Conservation (phyloP, 805 yeast genomes). For the Metschnikowia lachancei region DNA sequence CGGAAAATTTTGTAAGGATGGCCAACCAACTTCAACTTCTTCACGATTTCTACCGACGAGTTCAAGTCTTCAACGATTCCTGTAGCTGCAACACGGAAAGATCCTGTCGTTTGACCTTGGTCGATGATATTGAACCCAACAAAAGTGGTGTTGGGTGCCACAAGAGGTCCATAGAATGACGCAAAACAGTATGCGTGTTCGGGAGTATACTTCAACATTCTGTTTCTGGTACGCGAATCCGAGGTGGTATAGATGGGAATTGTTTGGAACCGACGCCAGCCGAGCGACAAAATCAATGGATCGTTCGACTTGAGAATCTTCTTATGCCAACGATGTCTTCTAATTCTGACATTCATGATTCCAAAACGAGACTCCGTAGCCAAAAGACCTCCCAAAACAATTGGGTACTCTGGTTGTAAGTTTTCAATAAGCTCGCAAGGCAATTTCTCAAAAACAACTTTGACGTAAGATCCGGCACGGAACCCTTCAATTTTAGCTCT, state of each 20-base stretch:
- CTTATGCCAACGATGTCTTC: constrained; percentile 99
- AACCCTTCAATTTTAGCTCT: constrained; percentile 85
- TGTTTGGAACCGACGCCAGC: constrained; percentile 99
- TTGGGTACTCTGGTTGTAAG: constrained; percentile 81
- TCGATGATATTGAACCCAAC: constrained; percentile 92
- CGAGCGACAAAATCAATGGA: constrained; percentile 88
- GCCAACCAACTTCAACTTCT: constrained; percentile 92
- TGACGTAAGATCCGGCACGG: constrained; percentile 91
- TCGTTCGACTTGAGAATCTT: constrained; percentile 93
- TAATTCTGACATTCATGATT: constrained; percentile 84
- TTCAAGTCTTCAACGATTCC: constrained; percentile 95
- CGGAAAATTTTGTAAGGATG: constrained; percentile 90
- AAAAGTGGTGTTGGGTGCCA: constrained; percentile 95
- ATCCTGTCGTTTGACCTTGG: constrained; percentile 76
- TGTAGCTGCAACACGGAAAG: constrained; percentile 93
- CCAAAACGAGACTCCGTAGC: constrained; percentile 93
- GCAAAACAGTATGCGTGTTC: constrained; percentile 97
- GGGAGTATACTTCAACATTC: constrained; percentile 97
- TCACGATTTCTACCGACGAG: constrained; percentile 86
- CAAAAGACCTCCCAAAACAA: constrained; percentile 85
- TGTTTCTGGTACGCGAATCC: constrained; percentile 94
- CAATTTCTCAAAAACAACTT: constrained; percentile 73
- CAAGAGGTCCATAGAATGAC: constrained; percentile 94
- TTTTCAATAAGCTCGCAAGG: constrained; percentile 90
- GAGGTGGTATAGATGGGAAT: constrained; percentile 93